Base-by-base conservation (phyloP, 2,329 filamentous ascomycete species). In the Fusarium nanum region DNA sequence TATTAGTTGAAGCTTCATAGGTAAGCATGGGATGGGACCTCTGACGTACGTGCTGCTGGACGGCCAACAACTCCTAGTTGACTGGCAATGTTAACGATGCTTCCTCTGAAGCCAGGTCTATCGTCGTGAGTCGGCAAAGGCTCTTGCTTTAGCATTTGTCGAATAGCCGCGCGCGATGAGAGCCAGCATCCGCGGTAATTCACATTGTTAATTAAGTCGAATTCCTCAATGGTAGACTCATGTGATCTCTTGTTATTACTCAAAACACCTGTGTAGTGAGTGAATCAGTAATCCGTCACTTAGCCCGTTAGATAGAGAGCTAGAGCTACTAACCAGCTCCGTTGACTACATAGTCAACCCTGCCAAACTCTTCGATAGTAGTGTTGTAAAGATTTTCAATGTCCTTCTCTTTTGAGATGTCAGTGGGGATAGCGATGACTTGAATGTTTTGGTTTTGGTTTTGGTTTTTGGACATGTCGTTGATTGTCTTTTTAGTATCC, bases 171-270 rank as follows among this genome's bases (percentile, higher is more conserved):
- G 3, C 83, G 76, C 1, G 83, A 84, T 5, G 77, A 81, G 9
- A 87, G 75, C 85, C 81, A 87, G 6, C 77, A 82, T 2, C 80
- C 86, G 18, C 82, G 81, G 68, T 88, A 88, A 68, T 89, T 89
- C 72, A 89, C 81, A 42, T 78, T 81, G 40, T 84, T 88, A 48
- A 89, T 80, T 10, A 78, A 78, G 59, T 89, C 86, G 47, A 89
- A 89, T 16, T 64, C 61, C 1, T 50, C 59, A 11, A 42, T 1
- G 0, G 61, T 45, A n/a, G 50, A 58, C 32, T 64, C 61, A 16
- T 64, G 59, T 6, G 61, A 64, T 25, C 45, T 64, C 12, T 64
- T 64, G 6, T 64, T 58, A 1, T 64, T 64, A 11, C 61, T 58
- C 22, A 64, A 50, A 2, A 64, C 52, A 4, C 61, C 61, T 64